Conservation (phyloP, 257 asterid species). For the Coffea eugenioides region DNA sequence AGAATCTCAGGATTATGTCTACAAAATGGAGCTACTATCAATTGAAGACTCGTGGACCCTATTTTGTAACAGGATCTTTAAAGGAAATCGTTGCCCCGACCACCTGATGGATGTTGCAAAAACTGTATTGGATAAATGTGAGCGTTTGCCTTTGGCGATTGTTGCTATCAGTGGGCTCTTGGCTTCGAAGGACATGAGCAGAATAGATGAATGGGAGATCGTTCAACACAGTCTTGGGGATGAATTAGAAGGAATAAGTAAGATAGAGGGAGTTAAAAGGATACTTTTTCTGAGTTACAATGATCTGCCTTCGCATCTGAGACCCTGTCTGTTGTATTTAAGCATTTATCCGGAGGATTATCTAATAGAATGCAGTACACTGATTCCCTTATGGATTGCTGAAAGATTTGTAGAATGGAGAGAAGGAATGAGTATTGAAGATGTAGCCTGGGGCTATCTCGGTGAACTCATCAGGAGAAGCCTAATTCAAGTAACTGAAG, state of each 20-base stretch:
- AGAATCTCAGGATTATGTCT: background rate
- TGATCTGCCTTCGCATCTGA: background rate
- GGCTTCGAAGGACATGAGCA: conserved; percentile 12
- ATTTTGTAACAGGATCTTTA: background rate
- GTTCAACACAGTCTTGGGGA: conserved; percentile 2
- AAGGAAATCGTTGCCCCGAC: background rate
- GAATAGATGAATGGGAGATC: conserved; percentile 17
- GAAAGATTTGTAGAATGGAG: background rate
- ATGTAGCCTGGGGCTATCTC: conserved; percentile 17
- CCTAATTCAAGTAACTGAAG: conserved; percentile 15
- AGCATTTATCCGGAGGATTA: too few species aligned
- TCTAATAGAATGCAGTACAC: too few species aligned
- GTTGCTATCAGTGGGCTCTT: conserved; percentile 21
- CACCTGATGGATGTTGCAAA: background rate
- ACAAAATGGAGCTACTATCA: background rate
- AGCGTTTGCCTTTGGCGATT: conserved; percentile 21
- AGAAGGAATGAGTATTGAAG: conserved; percentile 8
- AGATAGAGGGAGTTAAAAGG: conserved; percentile 9
- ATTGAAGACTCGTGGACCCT: background rate
- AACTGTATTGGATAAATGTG: background rate
- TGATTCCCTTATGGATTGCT: too few species aligned
- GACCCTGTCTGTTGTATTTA: too few species aligned
- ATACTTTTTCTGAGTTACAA: conserved; percentile 21
- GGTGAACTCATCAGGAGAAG: conserved; percentile 23
- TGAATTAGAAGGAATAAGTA: conserved; percentile 10